Percentiles rank a stretch among this genome's conserved stretches.
phyloP scores from a whole-genome alignment of 306 rosid species.

The Dryas alaskensis region DNA sequence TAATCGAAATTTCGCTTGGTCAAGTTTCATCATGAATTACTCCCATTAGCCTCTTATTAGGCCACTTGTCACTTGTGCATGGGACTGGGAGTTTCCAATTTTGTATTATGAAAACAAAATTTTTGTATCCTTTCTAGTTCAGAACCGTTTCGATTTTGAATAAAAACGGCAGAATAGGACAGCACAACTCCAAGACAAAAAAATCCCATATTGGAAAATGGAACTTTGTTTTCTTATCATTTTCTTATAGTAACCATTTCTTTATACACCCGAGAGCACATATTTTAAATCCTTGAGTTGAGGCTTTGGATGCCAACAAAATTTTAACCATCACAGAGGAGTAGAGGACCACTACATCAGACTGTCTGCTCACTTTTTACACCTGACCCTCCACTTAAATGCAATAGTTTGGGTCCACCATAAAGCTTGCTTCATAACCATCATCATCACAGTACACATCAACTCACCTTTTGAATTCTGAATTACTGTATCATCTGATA shows the following conservation, averaged over 20 bases:
- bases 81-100: conserved; percentile 6
- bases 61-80: background rate
- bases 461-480: background rate
- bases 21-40: background rate
- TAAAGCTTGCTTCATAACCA: conserved; percentile 28
- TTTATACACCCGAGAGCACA: background rate
- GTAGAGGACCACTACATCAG: conserved; percentile 44
- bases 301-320: conserved; percentile 27
- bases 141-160: conserved; percentile 12
- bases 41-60: background rate
- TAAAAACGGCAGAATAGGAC: conserved; percentile 22
- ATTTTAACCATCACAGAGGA: conserved; percentile 35
- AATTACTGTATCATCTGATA: background rate
- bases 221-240: conserved; percentile 20
- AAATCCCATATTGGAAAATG: conserved; percentile 8
- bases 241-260: background rate
- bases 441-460: conserved; percentile 11
- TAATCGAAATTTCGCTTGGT: background rate
- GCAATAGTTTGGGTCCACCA: conserved; percentile 44
- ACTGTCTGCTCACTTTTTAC: conserved; percentile 28
- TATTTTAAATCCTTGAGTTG: background rate
- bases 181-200: conserved; percentile 32
- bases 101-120: conserved; percentile 5
- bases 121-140: conserved; percentile 12
- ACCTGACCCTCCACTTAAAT: conserved; percentile 7